These are phyloP conservation scores for Septoria petroselini DNA, from an alignment of 2,329 filamentous ascomycete genomes.

Conservation along the genomic window DNA sequence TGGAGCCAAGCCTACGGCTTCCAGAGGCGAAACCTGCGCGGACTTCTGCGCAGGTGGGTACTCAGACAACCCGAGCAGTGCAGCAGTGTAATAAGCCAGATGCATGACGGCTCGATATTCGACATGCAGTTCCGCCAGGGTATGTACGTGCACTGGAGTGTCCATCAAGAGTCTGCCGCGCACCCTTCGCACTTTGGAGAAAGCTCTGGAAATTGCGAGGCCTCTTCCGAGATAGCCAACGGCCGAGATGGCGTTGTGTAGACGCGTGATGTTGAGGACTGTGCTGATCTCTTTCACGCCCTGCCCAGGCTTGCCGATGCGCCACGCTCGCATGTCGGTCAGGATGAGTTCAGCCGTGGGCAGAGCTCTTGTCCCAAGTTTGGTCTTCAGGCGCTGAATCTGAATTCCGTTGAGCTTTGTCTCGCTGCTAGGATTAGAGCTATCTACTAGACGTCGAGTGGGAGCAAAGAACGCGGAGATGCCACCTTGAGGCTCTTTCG, in stretches of 20 bases:
- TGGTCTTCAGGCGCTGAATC: slow-evolving; percentile 69
- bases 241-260: slow-evolving; percentile 56
- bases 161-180: slow-evolving; percentile 50
- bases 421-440: slow-evolving; percentile 38
- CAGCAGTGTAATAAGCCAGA: slow-evolving; percentile 1
- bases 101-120: slow-evolving; percentile 1
- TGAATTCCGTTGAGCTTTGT: slow-evolving; percentile 58
- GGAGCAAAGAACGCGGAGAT: slow-evolving; percentile 65
- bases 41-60: slow-evolving; percentile 29
- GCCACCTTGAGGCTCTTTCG: slow-evolving; percentile 38
- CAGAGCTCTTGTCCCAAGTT: slow-evolving; percentile 66
- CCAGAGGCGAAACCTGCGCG: too few species aligned
- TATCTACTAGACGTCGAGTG: slow-evolving; percentile 53
- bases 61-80: slow-evolving; percentile 56
- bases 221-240: slow-evolving; percentile 56
- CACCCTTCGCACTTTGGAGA: slow-evolving; percentile 56
- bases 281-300: slow-evolving; percentile 67
- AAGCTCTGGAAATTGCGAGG: slow-evolving; percentile 57
- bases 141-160: slow-evolving; percentile 57
- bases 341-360: slow-evolving; percentile 70
- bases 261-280: slow-evolving; percentile 64
- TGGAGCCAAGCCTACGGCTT: too few species aligned
- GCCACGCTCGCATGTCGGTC: slow-evolving; percentile 43
- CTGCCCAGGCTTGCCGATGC: slow-evolving; percentile 63
- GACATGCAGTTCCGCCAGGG: slow-evolving; percentile 50